A percentile compares a stretch with the other conserved stretches of the same genome.
Evolutionary conservation across 1,284 basidiomycete genomes (phyloP).

Genomic region (Pseudozyma tsukubaensis): DNA sequence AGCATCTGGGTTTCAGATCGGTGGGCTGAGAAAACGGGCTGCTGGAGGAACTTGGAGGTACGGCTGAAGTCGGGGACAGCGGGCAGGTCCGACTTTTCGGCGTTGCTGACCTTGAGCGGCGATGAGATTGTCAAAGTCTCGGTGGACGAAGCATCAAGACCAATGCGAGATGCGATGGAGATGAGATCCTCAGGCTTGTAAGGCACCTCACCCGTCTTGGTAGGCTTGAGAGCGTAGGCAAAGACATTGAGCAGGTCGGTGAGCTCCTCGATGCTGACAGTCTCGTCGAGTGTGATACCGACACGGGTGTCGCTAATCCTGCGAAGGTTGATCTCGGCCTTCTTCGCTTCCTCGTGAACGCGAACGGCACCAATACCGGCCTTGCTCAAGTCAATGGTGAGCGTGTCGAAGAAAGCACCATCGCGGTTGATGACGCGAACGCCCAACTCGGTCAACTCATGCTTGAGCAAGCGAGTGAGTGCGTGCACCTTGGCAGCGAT

Average conservation of each 20-base stretch:
- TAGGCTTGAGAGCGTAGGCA: constrained; percentile 71
- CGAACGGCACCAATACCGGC: constrained; percentile 75
- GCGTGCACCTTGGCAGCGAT: constrained; percentile 92
- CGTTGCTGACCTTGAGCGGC: constrained; percentile 28
- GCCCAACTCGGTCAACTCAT: constrained; percentile 78
- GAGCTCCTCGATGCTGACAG: constrained; percentile 75
- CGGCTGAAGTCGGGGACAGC: constrained; percentile 74
- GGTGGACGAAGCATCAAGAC: constrained; percentile 50
- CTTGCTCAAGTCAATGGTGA: constrained; percentile 83
- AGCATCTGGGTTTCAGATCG: constrained; percentile 99
- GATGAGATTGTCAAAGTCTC: constrained; percentile 54
- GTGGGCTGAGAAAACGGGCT: constrained; percentile 87
- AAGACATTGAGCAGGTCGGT: constrained; percentile 85
- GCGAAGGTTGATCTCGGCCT: constrained; percentile 85
- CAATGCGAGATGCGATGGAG: constrained; percentile 46
- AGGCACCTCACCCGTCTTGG: constrained; percentile 63
- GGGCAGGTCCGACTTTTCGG: constrained; percentile 41
- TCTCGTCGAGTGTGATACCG: constrained; percentile 93
- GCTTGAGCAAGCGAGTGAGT: constrained; percentile 84
- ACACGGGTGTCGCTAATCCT: constrained; percentile 80
- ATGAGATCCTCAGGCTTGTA: constrained; percentile 60
- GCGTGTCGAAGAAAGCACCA: constrained; percentile 86
- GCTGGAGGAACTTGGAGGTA: constrained; percentile 81
- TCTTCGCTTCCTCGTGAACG: constrained; percentile 79
- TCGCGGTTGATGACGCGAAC: constrained; percentile 74